Percentiles rank a stretch among this genome's conserved stretches.
These are phyloP conservation scores for Tulasnella sp. DNA, from an alignment of 768 basidiomycete species.

Conservation along the genomic window DNA sequence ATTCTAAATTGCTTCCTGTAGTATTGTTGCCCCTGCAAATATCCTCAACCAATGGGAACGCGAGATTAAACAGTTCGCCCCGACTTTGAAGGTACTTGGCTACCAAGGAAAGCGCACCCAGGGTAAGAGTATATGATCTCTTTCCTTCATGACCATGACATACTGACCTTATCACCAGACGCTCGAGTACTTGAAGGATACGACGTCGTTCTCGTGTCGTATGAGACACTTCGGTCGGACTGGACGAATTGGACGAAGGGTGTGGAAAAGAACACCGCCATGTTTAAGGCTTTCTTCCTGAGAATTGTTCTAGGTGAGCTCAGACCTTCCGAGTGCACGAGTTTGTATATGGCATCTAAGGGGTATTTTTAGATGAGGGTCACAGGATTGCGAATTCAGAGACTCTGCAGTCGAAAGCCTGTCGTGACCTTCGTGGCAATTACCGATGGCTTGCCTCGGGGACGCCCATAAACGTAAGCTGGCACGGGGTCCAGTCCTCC, in stretches of 20 bases:
- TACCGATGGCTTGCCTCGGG: conserved; percentile 8
- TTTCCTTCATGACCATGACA: too few species aligned
- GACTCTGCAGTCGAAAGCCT: background rate
- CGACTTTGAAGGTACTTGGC: background rate
- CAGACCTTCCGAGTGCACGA: background rate
- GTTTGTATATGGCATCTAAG: background rate
- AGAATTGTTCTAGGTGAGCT: background rate
- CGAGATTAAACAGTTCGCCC: background rate
- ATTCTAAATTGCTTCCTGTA: background rate
- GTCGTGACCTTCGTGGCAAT: background rate
- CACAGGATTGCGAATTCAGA: background rate
- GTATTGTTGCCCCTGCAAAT: background rate
- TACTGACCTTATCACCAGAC: background rate
- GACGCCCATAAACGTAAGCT: background rate
- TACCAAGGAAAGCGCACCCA: background rate
- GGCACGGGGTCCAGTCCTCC: too few species aligned
- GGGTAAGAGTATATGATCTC: background rate
- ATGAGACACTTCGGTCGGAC: background rate
- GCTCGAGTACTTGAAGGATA: background rate
- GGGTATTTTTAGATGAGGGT: background rate
- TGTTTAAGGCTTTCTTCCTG: background rate
- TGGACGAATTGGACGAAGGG: background rate
- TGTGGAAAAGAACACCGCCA: background rate
- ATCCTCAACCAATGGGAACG: background rate
- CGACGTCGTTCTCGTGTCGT: background rate